Evolutionary conservation across 768 basidiomycete species (phyloP), one percentile per base, ranked within the genome.

Genomic region (Pulveroboletus sp.): DNA sequence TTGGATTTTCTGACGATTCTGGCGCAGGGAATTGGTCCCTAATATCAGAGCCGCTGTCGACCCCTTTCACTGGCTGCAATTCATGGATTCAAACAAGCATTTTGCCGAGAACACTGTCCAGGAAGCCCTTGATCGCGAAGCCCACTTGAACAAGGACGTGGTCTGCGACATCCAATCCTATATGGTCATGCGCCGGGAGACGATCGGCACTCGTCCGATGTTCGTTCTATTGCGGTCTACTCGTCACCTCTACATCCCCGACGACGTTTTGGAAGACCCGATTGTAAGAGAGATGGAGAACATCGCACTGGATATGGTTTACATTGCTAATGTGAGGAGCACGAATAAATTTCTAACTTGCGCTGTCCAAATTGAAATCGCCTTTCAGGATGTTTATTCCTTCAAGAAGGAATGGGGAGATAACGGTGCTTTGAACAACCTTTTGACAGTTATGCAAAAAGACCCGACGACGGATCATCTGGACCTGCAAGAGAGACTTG

Each of bases 331-430:
- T 22, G 63, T 63, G 31, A 55, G 59, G 27, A 29, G 12, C 12
- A 10, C n/a, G n/a, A 29, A 19, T 6, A 4, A 22, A 17, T 4
- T 29, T n/a, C 9, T 14, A 2, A 13, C 12, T 13, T 5, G 26
- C 2, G 9, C 17, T 29, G 13, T 10, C 20, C 47, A 45, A 40
- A n/a, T 23, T 34, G 30, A 32, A 31, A n/a, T 17, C 26, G 17
- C 17, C 12, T 17, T 32, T 26, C 17, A 66, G 65, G 61, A 63
- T 14, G 60, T 66, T 35, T 63, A 63, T 35, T 66, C 64, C 13
- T 65, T 62, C 53, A 65, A 65, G 50, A 65, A 65, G 47, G 64
- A 66, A 38, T 47, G 39, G 16, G 55, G 54, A 17, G 62, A 66
- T 13, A 62, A 65, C 17, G 64, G 64, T 2, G 64, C 62, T 10